Evolutionary conservation across 2,329 filamentous ascomycete species (phyloP).

Genomic region (Beauveria caledonica): DNA sequence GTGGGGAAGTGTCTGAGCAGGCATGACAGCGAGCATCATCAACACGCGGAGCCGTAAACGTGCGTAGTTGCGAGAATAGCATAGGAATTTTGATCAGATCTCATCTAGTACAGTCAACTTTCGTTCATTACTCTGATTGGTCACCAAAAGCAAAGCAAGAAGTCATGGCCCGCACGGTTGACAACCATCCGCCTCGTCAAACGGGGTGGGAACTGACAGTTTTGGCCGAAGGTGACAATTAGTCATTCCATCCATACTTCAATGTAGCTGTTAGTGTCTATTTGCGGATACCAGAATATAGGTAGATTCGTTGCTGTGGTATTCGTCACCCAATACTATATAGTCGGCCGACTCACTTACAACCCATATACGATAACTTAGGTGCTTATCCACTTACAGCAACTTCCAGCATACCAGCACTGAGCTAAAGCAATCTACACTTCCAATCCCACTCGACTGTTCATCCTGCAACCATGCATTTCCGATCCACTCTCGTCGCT

Average conservation of each 20-base stretch:
- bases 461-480: neutral
- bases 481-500: neutral
- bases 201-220: neutral
- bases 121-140: neutral
- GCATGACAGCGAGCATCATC: neutral
- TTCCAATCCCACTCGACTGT: neutral
- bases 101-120: neutral
- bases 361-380: neutral
- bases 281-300: neutral
- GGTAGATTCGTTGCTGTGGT: neutral
- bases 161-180: neutral
- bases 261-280: too few species aligned
- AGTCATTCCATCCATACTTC: neutral
- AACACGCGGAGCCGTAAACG: neutral
- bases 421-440: neutral
- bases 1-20: neutral
- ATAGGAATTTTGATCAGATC: rapidly evolving
- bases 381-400: neutral
- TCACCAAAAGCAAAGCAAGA: neutral
- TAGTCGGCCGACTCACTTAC: neutral
- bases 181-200: neutral
- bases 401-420: neutral
- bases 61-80: neutral
- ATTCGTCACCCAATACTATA: neutral
- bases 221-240: neutral